Base-by-base conservation (phyloP, 2,329 filamentous ascomycete genomes). In the Pseudocercospora fijiensis region DNA sequence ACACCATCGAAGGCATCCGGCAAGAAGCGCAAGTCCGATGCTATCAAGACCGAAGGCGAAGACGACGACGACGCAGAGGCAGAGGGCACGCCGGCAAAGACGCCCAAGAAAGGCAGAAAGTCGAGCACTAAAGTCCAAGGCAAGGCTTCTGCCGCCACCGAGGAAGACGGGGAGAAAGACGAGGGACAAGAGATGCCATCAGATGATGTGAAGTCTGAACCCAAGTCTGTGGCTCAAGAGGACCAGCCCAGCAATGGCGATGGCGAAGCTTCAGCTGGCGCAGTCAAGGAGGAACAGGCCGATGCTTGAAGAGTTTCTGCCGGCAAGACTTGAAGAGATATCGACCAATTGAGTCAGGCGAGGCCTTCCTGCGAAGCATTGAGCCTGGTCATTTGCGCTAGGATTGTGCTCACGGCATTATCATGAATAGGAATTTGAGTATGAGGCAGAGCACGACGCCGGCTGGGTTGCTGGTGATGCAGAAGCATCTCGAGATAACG, bases 41-140 rank as follows among this genome's bases (percentile, higher is more conserved):
- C 58, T 26, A 61, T 58, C 18, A 63, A 65, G 60, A 28, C 51
- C 28, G 63, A 65, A 26, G 69, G 69, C 28, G 56, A 57, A 9
- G 65, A 61, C 8, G 65, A 69, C 6, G 65, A 59, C 28, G 65
- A 47, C 65, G 11, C 30, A 33, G 37, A 65, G 33, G 53, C 53
- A 18, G 53, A 56, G 28, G 18, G 11, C n/a, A 56, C 52, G 4
- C 53, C 53, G 6, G 69, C 77, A 0, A 77, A 78, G 65, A 70
- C 71, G 4, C 61, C 69, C 11, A 79, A 78, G 71, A 80, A 81
- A 65, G 76, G 74, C 49, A 75, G 28, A 20, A 56, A 33, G 28
- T 1, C 53, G 13, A 24, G 53, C 18, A 28, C 73, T 49, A 74
- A 56, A 28, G 53, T 2, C 28, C 22, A 56, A 27, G 27, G 27